Conservation (phyloP, 108 stramenopile genomes). For the Nitzschia palea region DNA sequence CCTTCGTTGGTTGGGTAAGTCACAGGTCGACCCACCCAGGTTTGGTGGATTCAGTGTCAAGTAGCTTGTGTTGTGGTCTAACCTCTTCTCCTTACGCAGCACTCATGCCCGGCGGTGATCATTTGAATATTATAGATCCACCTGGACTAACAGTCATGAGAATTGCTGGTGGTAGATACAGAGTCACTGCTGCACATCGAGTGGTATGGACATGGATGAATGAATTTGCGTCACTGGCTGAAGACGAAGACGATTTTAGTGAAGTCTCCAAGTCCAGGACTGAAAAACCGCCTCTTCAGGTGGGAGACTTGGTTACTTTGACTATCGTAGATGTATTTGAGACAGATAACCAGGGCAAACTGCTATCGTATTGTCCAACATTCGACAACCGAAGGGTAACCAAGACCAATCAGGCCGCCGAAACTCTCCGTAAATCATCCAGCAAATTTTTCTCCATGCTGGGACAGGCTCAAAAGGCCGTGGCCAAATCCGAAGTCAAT, state of each 20-base stretch:
- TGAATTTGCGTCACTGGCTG: slow-evolving; percentile 63
- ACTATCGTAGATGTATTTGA: slow-evolving; percentile 92
- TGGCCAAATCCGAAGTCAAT: slow-evolving; percentile 57
- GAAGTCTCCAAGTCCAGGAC: background rate
- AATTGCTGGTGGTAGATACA: slow-evolving; percentile 86
- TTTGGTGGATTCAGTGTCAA: too few species aligned
- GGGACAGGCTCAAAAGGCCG: slow-evolving; percentile 60
- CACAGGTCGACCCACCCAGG: too few species aligned
- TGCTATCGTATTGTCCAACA: slow-evolving; percentile 85
- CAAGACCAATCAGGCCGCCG: slow-evolving; percentile 75
- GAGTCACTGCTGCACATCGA: slow-evolving; percentile 86
- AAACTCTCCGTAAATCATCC: slow-evolving; percentile 69
- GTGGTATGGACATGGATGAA: slow-evolving; percentile 94
- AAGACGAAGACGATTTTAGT: background rate
- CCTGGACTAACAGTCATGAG: slow-evolving; percentile 89
- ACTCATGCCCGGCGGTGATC: slow-evolving; percentile 88
- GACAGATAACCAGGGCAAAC: slow-evolving; percentile 78
- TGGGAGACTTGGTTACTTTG: slow-evolving; percentile 83
- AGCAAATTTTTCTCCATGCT: slow-evolving; percentile 57
- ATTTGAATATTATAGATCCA: slow-evolving; percentile 84
- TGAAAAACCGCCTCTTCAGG: slow-evolving; percentile 52
- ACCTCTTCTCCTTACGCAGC: slow-evolving; percentile 35
- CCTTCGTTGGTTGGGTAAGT: slow-evolving; percentile 77
- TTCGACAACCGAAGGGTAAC: slow-evolving; percentile 83
- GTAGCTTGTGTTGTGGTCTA: too few species aligned